Base-by-base conservation (phyloP, 2,329 filamentous ascomycete species). In the Chrysosporium queenslandicum region DNA sequence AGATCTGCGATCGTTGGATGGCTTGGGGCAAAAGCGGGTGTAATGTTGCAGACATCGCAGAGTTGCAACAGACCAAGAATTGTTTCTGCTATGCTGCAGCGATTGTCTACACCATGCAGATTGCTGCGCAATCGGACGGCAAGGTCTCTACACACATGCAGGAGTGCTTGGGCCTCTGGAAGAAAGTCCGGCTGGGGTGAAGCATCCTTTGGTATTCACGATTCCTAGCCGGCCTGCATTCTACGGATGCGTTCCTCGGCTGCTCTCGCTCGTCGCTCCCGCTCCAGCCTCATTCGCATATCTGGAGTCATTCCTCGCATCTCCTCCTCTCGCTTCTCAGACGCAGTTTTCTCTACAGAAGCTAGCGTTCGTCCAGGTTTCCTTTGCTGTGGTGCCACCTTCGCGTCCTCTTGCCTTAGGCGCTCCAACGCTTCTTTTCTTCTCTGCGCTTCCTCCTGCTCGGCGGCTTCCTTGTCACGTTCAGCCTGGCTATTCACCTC, bases 221-320 rank as follows among this genome's bases (percentile, higher is more conserved):
- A 34, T 11, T 18, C 5, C 16, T 32, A 18, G 7, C 60, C 61
- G 37, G 62, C 71, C 61, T 80, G 77, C 77, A 88, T 75, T 62
- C 77, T 77, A 69, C 78, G 82, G 55, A 96, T 77, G 64, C 91
- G 81, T 72, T 91, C 90, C 70, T 97, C 92, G 0, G 90, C 91
- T 7, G 92, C 92, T 61, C 91, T 81, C 3, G 92, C 92, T 63
- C 91, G 83, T 60, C 89, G 77, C 71, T 98, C 92, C 60, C 92
- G 76, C 67, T 97, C 92, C 50, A 97, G 68, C 65, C 79, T 81
- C 78, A 83, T 80, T 65, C 82, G 80, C 80, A 92, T 90, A 71
- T 97, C 91, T 0, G 87, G 83, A 39, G 87, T 94, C 72, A 97
- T 74, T 0, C 91, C 90, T 57, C 87, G 80, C 46, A 79, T 78